phyloP scores from a whole-genome alignment of 108 stramenopile genomes.

The Conticribra guillardii region DNA sequence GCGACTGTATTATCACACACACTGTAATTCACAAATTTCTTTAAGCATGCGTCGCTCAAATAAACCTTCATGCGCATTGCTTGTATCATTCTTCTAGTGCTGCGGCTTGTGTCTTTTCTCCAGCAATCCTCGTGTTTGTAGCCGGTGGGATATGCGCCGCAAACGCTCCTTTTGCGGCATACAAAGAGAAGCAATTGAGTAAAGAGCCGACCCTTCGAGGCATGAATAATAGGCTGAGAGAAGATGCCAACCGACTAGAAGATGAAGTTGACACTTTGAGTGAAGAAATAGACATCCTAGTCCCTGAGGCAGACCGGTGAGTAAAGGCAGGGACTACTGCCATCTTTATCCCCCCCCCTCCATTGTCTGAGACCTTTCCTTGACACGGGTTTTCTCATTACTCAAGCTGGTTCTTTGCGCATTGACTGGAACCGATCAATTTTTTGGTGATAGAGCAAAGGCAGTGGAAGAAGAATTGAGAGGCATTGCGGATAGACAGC shows the following conservation, averaged over 20 bases:
- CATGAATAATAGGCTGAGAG: slow-evolving; percentile 34
- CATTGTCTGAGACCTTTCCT: too few species aligned
- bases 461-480: slow-evolving; percentile 43
- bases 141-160: slow-evolving; percentile 32
- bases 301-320: slow-evolving; percentile 35
- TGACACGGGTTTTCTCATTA: too few species aligned
- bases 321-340: too few species aligned
- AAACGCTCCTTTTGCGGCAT: slow-evolving; percentile 29
- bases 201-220: slow-evolving; percentile 34
- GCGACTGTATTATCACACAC: not conserved
- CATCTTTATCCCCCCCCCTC: too few species aligned
- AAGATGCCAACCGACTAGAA: slow-evolving; percentile 31
- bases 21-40: too few species aligned
- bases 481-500: slow-evolving; percentile 32
- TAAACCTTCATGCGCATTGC: too few species aligned
- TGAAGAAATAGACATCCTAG: slow-evolving; percentile 20
- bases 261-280: slow-evolving; percentile 24
- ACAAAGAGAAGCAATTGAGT: slow-evolving; percentile 22
- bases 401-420: not conserved
- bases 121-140: slow-evolving; percentile 20
- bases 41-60: too few species aligned
- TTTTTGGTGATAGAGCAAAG: slow-evolving; percentile 20
- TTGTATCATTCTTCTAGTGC: slow-evolving; percentile 3
- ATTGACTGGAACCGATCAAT: too few species aligned
- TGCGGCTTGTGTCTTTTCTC: slow-evolving; percentile 23